A percentile compares a stretch with the other conserved stretches of the same genome.
Evolutionary conservation across 805 yeast species (phyloP).

Genomic region (Yarrowia hollandica): DNA sequence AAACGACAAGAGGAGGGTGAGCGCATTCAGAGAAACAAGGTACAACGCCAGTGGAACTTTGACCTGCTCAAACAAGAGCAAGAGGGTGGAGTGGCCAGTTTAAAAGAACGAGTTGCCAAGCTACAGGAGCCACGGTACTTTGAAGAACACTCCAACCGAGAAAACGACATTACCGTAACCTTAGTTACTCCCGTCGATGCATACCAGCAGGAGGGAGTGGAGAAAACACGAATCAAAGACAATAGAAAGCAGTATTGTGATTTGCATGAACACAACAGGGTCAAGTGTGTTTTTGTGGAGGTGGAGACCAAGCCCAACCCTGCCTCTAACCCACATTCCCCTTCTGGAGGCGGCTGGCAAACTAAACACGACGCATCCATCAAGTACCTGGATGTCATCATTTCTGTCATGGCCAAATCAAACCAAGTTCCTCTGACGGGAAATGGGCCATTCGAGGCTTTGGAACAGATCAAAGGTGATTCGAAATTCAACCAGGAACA

Average conservation of each 20-base stretch:
- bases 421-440: neutral
- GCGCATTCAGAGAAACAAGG: neutral
- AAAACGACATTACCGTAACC: neutral
- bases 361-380: neutral
- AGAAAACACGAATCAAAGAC: conserved; percentile 2
- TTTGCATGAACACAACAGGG: conserved; percentile 10
- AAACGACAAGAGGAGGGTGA: conserved; percentile 7
- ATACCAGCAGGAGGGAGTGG: conserved; percentile 1
- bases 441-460: neutral
- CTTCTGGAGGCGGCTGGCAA: conserved; percentile 18
- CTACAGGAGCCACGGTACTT: neutral
- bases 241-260: conserved; percentile 11
- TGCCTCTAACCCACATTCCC: neutral
- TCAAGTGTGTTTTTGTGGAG: conserved; percentile 18
- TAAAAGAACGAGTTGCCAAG: neutral
- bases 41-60: neutral
- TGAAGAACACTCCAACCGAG: neutral
- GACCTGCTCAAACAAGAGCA: neutral
- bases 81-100: neutral
- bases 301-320: conserved; percentile 13
- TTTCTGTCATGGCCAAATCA: neutral
- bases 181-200: conserved; percentile 6
- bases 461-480: conserved; percentile 11
- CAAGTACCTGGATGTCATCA: neutral
- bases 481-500: neutral